These are phyloP conservation scores for Neonothopanus nambi DNA, from an alignment of 1,284 basidiomycete genomes.

Conservation along the genomic window DNA sequence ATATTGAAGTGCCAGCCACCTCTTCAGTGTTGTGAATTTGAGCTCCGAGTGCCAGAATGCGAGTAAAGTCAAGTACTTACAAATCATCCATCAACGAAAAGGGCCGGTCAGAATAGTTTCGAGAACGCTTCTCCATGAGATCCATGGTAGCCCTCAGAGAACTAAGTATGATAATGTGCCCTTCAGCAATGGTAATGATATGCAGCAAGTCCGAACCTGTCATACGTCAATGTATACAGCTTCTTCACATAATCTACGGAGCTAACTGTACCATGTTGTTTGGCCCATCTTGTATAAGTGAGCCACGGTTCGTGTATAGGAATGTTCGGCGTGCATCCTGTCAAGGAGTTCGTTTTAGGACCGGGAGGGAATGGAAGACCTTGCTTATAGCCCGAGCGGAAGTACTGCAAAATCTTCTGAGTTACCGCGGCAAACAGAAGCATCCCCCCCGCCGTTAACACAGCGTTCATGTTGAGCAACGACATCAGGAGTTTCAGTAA, in stretches of 20 bases:
- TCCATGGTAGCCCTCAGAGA: conserved; percentile 1
- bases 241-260: neutral
- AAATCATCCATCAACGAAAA: conserved; percentile 7
- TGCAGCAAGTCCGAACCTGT: neutral
- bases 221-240: neutral
- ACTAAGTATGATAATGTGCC: conserved; percentile 4
- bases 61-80: neutral
- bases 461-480: too few relatives aligned
- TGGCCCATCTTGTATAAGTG: neutral
- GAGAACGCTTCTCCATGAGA: conserved; percentile 2
- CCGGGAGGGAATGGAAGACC: neutral
- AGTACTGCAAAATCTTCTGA: too few relatives aligned
- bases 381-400: too few relatives aligned
- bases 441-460: too few relatives aligned
- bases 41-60: too few relatives aligned
- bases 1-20: conserved; percentile 1
- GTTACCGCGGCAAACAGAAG: too few relatives aligned
- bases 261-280: neutral
- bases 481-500: too few relatives aligned
- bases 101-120: conserved; percentile 1
- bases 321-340: neutral
- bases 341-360: neutral
- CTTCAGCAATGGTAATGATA: conserved; percentile 6
- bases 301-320: neutral
- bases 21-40: neutral